Conservation (phyloP, 306 rosid genomes). For the Herpetospermum pedunculosum region DNA sequence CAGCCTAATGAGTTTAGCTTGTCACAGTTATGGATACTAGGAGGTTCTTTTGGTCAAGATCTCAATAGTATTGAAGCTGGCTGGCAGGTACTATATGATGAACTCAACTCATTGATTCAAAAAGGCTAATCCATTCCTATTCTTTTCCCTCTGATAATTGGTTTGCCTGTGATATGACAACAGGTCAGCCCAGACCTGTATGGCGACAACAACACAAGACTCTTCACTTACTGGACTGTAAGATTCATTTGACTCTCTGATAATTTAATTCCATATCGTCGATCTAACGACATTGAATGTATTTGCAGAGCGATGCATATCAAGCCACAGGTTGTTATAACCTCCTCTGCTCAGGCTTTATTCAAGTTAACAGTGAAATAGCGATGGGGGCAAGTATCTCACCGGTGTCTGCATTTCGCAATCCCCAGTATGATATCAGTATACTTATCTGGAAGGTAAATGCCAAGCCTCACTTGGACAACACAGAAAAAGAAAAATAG, state of each 20-base stretch:
- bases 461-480: background rate
- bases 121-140: background rate
- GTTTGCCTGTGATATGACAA: background rate
- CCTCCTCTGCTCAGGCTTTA: constrained; percentile 95
- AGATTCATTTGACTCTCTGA: constrained; percentile 9
- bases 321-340: constrained; percentile 99
- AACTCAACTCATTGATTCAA: background rate
- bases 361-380: constrained; percentile 75
- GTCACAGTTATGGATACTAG: constrained; percentile 91
- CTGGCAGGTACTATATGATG: constrained; percentile 56
- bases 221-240: constrained; percentile 98
- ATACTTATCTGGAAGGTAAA: constrained; percentile 98
- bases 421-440: constrained; percentile 80
- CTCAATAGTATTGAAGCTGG: constrained; percentile 99
- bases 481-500: background rate
- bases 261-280: background rate
- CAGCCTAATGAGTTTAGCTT: constrained; percentile 90
- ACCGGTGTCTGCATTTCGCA: constrained; percentile 55
- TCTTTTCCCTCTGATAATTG: background rate
- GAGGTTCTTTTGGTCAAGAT: constrained; percentile 96
- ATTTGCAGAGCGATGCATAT: constrained; percentile 88
- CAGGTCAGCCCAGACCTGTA: constrained; percentile 82
- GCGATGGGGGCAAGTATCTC: constrained; percentile 99
- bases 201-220: constrained; percentile 91
- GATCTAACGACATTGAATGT: background rate